Base-by-base conservation (phyloP, 805 yeast species). In the Candida sithepensis region DNA sequence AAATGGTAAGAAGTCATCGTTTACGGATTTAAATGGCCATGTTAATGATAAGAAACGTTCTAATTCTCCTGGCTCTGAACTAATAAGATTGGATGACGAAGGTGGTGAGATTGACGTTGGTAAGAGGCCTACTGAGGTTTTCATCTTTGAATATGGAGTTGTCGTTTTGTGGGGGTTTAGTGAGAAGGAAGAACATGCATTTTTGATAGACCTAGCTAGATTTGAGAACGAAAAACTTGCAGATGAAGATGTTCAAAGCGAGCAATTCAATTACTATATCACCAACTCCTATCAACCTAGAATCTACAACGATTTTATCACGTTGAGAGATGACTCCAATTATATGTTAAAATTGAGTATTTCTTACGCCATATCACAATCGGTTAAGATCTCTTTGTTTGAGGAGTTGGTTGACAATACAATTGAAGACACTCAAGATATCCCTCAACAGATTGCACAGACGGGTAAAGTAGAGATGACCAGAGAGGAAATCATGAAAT, bases 341-440 rank as follows among this genome's bases (percentile, higher is more conserved):
- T 91, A 91, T 64, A 88, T 92, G 96, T 72, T 89, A 47, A 94
- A 94, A 66, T 74, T 94, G 42, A 87, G 96, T 8, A 88, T 94
- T 10, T 89, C 97, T 1, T 97, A 92, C 69, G 98, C 98, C 0
- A 79, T 94, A 30, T 91, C 98, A 1, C 99, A 94, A 66, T 85
- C 95, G 26, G 98, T 89, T 33, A 94, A 94, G 68, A 92, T 94
- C 22, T 91, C 98, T 4, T 70, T 94, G 26, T 94, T 94, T 67
- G 99, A 94, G 67, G 98, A 92, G 65, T 75, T 94, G 56, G 96
- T 94, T 12, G 97, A 92, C 67, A 91, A 91, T 64, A 94, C 99
- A 2, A 94, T 94, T 61, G 96, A 90, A 64, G 97, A 90, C 63
- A 94, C 98, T 1, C 96, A 92, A 63, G 97, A 91, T 59, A 90